A percentile compares a stretch with the other conserved stretches of the same genome.
These are phyloP conservation scores for Aspergillus sergii DNA, from an alignment of 2,329 filamentous ascomycete genomes.

Conservation along the genomic window DNA sequence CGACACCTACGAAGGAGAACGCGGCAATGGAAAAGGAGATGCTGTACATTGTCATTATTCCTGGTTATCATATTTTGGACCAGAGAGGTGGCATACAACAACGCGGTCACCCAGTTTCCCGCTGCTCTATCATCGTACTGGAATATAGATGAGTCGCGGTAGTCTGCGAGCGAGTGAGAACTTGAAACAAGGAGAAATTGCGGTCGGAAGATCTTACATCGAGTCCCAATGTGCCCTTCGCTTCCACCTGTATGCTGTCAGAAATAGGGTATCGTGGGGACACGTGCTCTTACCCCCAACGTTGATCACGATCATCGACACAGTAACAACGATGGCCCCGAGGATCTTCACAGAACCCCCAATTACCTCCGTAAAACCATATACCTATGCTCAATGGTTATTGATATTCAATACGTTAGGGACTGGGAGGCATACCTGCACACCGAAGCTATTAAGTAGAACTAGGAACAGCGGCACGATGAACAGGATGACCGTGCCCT, in stretches of 20 bases:
- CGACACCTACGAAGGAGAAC: slow-evolving; percentile 37
- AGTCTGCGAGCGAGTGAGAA: slow-evolving; percentile 6
- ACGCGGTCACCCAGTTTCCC: slow-evolving; percentile 24
- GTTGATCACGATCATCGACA: slow-evolving; percentile 25
- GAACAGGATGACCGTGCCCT: slow-evolving; percentile 26
- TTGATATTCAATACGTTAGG: not conserved
- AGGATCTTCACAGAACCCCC: slow-evolving; percentile 26
- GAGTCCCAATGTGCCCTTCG: slow-evolving; percentile 15
- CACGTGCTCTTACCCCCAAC: slow-evolving; percentile 19
- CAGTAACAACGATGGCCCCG: slow-evolving; percentile 18
- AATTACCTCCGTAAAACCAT: slow-evolving; percentile 26
- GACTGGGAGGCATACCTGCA: slow-evolving; percentile 15
- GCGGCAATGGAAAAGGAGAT: slow-evolving; percentile 34
- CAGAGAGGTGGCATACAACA: slow-evolving; percentile 25
- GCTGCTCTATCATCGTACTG: slow-evolving; percentile 26
- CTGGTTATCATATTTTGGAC: not conserved
- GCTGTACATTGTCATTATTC: slow-evolving; percentile 11
- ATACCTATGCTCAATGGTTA: slow-evolving; percentile 16
- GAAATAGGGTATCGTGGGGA: not conserved
- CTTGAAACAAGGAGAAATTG: not conserved
- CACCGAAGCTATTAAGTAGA: slow-evolving; percentile 22
- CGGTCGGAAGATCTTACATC: slow-evolving; percentile 7
- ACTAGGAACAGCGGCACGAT: slow-evolving; percentile 24
- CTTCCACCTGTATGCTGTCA: slow-evolving; percentile 7
- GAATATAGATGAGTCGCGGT: slow-evolving; percentile 17